phyloP scores from a whole-genome alignment of 495 filamentous ascomycete genomes.

The Cudoniella acicularis region DNA sequence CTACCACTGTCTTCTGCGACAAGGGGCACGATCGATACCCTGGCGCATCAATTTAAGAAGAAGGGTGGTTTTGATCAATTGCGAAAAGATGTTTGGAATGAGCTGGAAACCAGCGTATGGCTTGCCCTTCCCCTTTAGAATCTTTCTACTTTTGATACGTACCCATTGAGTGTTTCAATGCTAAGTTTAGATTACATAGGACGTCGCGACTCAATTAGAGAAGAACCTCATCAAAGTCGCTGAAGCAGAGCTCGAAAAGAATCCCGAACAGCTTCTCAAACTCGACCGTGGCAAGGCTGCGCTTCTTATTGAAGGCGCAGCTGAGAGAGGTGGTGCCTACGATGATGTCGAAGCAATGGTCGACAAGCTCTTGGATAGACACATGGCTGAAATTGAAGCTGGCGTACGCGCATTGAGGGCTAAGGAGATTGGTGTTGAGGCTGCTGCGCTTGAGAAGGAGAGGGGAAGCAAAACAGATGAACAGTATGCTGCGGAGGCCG shows the following conservation, averaged over 20 bases:
- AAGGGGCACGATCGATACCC: slow-evolving; percentile 67
- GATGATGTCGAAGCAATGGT: slow-evolving; percentile 66
- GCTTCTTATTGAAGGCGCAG: slow-evolving; percentile 79
- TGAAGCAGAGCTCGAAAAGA: slow-evolving; percentile 76
- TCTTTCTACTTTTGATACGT: too few species aligned
- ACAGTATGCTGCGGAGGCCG: slow-evolving; percentile 71
- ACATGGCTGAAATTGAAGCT: slow-evolving; percentile 58
- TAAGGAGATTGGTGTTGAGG: slow-evolving; percentile 71
- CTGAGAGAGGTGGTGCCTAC: slow-evolving; percentile 79
- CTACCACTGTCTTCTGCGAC: slow-evolving; percentile 71
- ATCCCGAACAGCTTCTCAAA: slow-evolving; percentile 66
- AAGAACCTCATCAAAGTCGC: slow-evolving; percentile 66
- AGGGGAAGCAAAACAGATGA: slow-evolving; percentile 78
- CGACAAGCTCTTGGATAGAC: slow-evolving; percentile 61
- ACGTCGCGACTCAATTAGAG: slow-evolving; percentile 63
- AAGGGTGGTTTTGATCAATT: slow-evolving; percentile 85
- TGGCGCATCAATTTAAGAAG: slow-evolving; percentile 84
- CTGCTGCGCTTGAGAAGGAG: slow-evolving; percentile 61
- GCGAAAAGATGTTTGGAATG: slow-evolving; percentile 75
- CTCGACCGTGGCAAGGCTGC: slow-evolving; percentile 77
- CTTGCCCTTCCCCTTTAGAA: too few species aligned
- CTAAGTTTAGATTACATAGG: slow-evolving; percentile 36
- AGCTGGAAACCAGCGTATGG: slow-evolving; percentile 72
- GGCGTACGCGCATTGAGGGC: slow-evolving; percentile 66
- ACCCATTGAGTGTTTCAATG: not conserved